Evolutionary conservation across 768 basidiomycete genomes (phyloP).

Genomic region (Mycena alexandri): DNA sequence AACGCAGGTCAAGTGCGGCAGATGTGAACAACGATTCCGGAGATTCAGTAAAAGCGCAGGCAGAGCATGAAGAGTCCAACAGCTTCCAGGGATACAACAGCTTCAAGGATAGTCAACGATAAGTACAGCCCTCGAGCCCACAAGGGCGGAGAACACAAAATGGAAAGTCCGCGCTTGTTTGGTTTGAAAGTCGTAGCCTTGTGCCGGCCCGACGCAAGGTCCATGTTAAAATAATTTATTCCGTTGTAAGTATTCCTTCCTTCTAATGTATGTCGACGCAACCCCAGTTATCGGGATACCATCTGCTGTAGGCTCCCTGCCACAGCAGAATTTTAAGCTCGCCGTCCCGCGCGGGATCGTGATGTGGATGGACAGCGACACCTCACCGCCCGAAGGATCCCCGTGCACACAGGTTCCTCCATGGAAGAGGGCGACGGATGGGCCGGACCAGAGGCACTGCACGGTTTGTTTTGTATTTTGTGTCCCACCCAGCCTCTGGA

Average conservation of each 20-base stretch:
- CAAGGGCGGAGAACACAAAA: not conserved
- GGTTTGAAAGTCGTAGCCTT: not conserved
- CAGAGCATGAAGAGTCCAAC: too few relatives aligned
- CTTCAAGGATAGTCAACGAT: not conserved
- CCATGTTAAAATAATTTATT: slow-evolving; percentile 14
- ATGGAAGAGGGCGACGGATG: too few relatives aligned
- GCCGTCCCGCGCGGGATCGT: too few relatives aligned
- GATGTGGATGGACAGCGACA: too few relatives aligned
- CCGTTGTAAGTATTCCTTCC: not conserved
- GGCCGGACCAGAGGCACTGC: too few relatives aligned
- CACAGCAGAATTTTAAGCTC: too few relatives aligned
- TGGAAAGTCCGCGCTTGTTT: not conserved
- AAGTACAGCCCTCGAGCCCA: not conserved
- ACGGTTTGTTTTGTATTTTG: too few relatives aligned
- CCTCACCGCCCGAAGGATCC: too few relatives aligned
- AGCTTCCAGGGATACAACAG: not conserved
- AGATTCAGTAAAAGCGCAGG: too few relatives aligned
- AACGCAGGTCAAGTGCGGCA: not conserved
- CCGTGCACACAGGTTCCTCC: too few relatives aligned
- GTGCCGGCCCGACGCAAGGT: not conserved
- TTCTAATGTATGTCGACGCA: not conserved
- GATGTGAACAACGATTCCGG: not conserved
- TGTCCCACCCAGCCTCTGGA: too few relatives aligned
- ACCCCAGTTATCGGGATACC: not conserved
- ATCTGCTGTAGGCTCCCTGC: too few relatives aligned